phyloP scores from a whole-genome alignment of 768 basidiomycete species.

The Asterophora lycoperdoides region DNA sequence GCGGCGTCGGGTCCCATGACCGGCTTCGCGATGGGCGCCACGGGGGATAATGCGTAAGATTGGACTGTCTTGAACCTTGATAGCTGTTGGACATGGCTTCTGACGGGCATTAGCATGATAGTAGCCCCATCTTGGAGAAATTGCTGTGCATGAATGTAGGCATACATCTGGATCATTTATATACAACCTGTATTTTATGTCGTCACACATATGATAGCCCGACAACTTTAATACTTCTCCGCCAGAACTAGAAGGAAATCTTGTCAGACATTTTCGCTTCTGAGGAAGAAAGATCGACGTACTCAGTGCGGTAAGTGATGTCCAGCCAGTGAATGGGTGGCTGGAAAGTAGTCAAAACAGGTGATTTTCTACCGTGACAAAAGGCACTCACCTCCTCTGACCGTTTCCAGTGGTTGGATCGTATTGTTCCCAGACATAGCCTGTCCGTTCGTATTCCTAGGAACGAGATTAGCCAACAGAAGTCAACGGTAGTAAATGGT shows the following conservation, averaged over 20 bases:
- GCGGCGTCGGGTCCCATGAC: no score
- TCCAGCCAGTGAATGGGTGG: constrained; percentile 98
- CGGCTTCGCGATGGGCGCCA: no score
- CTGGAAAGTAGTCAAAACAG: constrained; percentile 32
- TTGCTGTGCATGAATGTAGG: no score
- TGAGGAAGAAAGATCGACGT: constrained; percentile 30
- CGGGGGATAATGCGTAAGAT: no score
- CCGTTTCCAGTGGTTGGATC: constrained; percentile 82
- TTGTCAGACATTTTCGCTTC: background rate
- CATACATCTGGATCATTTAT: no score
- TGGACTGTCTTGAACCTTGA: no score
- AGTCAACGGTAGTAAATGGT: background rate
- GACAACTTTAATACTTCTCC: constrained; percentile 24
- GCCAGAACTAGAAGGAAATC: constrained; percentile 21
- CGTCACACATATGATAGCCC: background rate
- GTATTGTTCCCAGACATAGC: constrained; percentile 98
- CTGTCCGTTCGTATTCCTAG: constrained; percentile 88
- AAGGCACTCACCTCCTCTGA: constrained; percentile 61
- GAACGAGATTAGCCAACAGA: background rate
- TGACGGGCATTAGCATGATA: no score
- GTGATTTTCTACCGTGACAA: background rate
- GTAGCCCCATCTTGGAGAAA: no score
- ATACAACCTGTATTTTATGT: no score
- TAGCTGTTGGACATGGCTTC: no score
- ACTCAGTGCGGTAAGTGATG: constrained; percentile 86